These are phyloP conservation scores for Candida vaughaniae DNA, from an alignment of 805 yeast species.

Conservation along the genomic window DNA sequence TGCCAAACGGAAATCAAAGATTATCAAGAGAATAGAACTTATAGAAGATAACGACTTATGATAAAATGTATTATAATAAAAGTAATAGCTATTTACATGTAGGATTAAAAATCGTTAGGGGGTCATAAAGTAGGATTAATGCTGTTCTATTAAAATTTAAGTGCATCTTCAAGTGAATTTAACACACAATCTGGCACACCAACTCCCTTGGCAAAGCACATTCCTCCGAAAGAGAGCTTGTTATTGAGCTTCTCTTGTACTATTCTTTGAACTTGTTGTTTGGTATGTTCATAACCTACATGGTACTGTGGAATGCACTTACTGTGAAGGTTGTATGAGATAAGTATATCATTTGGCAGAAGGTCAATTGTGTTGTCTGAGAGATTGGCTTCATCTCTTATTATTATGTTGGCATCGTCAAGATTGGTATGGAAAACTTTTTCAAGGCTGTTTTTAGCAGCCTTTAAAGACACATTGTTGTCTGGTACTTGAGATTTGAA, in stretches of 20 bases:
- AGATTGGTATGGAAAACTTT: conserved; percentile 20
- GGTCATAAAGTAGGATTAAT: background rate
- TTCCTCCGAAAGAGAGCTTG: conserved; percentile 67
- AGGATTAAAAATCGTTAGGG: background rate
- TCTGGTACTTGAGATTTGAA: conserved; percentile 33
- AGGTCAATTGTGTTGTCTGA: conserved; percentile 15
- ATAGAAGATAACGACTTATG: conserved; percentile 1
- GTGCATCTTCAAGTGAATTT: conserved; percentile 57
- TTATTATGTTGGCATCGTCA: conserved; percentile 19
- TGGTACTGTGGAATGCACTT: conserved; percentile 78
- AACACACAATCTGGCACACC: conserved; percentile 88
- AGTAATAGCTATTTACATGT: background rate
- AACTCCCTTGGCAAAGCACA: conserved; percentile 71
- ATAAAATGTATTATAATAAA: background rate
- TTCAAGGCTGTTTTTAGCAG: conserved; percentile 24
- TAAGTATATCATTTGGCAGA: conserved; percentile 24
- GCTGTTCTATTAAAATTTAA: background rate
- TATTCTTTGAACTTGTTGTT: conserved; percentile 32
- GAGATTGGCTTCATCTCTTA: conserved; percentile 24
- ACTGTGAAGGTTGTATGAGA: conserved; percentile 31
- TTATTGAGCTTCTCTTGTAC: conserved; percentile 26
- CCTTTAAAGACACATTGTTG: conserved; percentile 20
- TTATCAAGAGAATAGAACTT: conserved; percentile 14
- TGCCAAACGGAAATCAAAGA: conserved; percentile 26
- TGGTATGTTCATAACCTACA: conserved; percentile 60